A percentile compares a stretch with the other conserved stretches of the same genome.
Evolutionary conservation across 805 yeast genomes (phyloP).

Genomic region (Yamadazyma tumulicola): DNA sequence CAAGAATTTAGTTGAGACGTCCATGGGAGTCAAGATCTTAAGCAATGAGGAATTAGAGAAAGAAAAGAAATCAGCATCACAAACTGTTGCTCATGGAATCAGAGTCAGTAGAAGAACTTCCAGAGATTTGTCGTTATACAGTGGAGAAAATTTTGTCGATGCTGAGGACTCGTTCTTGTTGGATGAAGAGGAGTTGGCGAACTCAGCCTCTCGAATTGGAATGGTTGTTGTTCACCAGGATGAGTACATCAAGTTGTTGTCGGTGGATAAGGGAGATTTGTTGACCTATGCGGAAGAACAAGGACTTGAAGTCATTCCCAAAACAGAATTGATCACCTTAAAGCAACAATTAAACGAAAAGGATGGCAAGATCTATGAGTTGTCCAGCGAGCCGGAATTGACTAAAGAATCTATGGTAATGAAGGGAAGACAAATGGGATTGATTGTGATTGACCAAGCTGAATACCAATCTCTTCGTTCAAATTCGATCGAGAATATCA

Average conservation of each 20-base stretch:
- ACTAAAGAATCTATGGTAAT: slow-evolving; percentile 22
- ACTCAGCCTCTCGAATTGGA: slow-evolving; percentile 24
- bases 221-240: slow-evolving; percentile 20
- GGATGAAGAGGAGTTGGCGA: slow-evolving; percentile 22
- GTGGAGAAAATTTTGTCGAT: slow-evolving; percentile 19
- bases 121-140: slow-evolving; percentile 12
- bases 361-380: slow-evolving; percentile 24
- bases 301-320: slow-evolving; percentile 23
- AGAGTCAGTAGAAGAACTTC: slow-evolving; percentile 13
- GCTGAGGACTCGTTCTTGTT: slow-evolving; percentile 29
- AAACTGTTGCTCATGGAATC: slow-evolving; percentile 10
- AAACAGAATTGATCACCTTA: slow-evolving; percentile 19
- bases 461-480: slow-evolving; percentile 27
- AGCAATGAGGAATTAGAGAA: slow-evolving; percentile 6
- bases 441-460: slow-evolving; percentile 26
- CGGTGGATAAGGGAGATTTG: slow-evolving; percentile 16
- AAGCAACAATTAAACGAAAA: slow-evolving; percentile 28
- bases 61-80: slow-evolving; percentile 6
- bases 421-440: slow-evolving; percentile 28
- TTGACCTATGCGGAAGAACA: slow-evolving; percentile 18
- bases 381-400: slow-evolving; percentile 7
- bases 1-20: slow-evolving; percentile 2
- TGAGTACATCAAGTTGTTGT: slow-evolving; percentile 16
- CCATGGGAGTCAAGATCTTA: slow-evolving; percentile 2
- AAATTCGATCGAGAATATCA: slow-evolving; percentile 11